Conservation (phyloP, 768 basidiomycete species). For the Auriculariales sp. region DNA sequence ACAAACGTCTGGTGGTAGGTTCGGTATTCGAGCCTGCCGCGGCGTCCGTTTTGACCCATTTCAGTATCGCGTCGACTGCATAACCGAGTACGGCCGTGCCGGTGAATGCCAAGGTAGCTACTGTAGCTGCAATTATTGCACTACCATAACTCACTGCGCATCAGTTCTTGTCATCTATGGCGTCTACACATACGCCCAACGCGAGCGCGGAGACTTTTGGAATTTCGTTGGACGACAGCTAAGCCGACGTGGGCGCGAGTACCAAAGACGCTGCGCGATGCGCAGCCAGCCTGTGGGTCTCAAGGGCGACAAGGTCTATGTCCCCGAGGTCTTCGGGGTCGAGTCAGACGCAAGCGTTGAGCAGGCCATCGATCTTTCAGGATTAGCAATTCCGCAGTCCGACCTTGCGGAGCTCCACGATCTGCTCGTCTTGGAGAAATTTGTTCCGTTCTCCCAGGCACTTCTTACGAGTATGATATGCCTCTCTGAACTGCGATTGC, state of each 20-base stretch:
- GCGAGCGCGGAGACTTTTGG: slow-evolving; percentile 29
- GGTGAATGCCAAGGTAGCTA: background rate
- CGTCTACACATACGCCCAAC: slow-evolving; percentile 33
- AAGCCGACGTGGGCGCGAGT: slow-evolving; percentile 32
- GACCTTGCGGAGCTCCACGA: slow-evolving; percentile 28
- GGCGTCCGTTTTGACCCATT: background rate
- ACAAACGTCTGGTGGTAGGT: slow-evolving; percentile 35
- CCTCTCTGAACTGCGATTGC: too few species aligned
- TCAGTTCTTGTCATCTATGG: slow-evolving; percentile 35
- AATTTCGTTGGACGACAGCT: slow-evolving; percentile 28
- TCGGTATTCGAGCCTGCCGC: background rate
- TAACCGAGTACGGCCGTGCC: slow-evolving; percentile 23
- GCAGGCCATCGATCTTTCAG: background rate
- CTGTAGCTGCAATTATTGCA: too few species aligned
- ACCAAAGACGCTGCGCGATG: slow-evolving; percentile 33
- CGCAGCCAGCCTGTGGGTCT: slow-evolving; percentile 20
- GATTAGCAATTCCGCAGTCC: background rate
- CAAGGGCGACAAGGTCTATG: slow-evolving; percentile 27
- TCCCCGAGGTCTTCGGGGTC: slow-evolving; percentile 41
- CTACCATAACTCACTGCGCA: too few species aligned
- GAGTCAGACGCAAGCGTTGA: slow-evolving; percentile 12
- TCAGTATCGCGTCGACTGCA: slow-evolving; percentile 37
- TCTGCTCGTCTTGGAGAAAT: slow-evolving; percentile 44
- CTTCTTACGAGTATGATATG: slow-evolving; percentile 24
- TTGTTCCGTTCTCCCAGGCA: slow-evolving; percentile 25